Conservation (phyloP, 352 stramenopile species). For the Phytophthora aleatoria region DNA sequence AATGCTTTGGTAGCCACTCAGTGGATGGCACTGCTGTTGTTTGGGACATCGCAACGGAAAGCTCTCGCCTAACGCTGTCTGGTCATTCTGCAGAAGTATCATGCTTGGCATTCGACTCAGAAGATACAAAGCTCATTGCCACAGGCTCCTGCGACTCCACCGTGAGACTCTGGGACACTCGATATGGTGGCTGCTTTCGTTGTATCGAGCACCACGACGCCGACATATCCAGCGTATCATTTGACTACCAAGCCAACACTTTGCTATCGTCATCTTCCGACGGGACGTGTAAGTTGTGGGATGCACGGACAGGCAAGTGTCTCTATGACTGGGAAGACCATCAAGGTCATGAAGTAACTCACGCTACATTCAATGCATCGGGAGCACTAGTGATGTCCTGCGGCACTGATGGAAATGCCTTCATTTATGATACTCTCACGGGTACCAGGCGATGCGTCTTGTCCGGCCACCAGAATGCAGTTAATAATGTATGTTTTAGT, state of each 20-base stretch:
- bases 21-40: constrained; percentile 74
- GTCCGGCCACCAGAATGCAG: constrained; percentile 48
- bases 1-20: constrained; percentile 68
- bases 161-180: constrained; percentile 74
- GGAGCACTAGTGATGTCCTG: constrained; percentile 65
- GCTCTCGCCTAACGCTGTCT: constrained; percentile 42
- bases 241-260: constrained; percentile 65
- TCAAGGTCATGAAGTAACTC: constrained; percentile 50
- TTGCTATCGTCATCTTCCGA: constrained; percentile 64
- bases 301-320: constrained; percentile 61
- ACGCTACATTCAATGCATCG: constrained; percentile 69
- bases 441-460: constrained; percentile 53
- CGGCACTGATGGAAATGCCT: constrained; percentile 54
- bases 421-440: constrained; percentile 77
- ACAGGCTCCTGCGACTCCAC: constrained; percentile 73
- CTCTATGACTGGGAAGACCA: constrained; percentile 68
- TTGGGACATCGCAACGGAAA: constrained; percentile 66
- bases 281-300: constrained; percentile 71
- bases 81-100: constrained; percentile 75
- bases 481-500: constrained; percentile 66
- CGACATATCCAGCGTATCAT: constrained; percentile 66
- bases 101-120: constrained; percentile 62
- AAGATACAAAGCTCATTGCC: constrained; percentile 45
- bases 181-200: constrained; percentile 73
- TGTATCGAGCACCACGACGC: constrained; percentile 59